These are phyloP conservation scores for Dysphania ambrosioides DNA, from an alignment of 148 eudicot genomes.

Conservation along the genomic window DNA sequence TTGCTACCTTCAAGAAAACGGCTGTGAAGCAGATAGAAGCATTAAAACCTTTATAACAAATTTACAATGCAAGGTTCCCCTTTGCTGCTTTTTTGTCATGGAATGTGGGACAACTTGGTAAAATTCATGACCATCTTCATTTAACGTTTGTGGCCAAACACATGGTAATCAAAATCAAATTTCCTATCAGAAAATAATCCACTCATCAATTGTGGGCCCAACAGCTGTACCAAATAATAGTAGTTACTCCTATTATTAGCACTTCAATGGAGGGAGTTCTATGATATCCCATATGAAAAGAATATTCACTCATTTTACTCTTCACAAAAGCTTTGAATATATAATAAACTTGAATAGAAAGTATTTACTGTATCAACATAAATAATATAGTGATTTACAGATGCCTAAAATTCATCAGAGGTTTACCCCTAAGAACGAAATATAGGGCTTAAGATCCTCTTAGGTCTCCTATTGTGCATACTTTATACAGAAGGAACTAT, in stretches of 20 bases:
- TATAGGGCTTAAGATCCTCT: too few species aligned
- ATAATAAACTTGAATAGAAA: too few species aligned
- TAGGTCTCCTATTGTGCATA: too few species aligned
- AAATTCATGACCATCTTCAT: neutral
- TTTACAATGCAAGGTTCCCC: constrained; percentile 4
- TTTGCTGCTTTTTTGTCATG: neutral
- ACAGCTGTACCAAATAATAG: neutral
- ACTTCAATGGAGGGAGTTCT: too few species aligned
- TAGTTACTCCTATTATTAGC: neutral
- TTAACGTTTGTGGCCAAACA: neutral
- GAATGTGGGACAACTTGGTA: neutral
- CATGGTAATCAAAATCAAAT: neutral
- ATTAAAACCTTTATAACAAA: constrained; percentile 9
- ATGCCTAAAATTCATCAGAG: too few species aligned
- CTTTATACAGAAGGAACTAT: too few species aligned
- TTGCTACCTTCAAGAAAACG: constrained; percentile 19
- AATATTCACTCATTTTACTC: too few species aligned
- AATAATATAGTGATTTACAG: too few species aligned
- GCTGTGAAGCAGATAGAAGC: constrained; percentile 10
- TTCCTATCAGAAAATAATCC: neutral
- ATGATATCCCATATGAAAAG: too few species aligned
- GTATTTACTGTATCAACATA: too few species aligned
- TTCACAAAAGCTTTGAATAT: too few species aligned
- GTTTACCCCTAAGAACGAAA: too few species aligned
- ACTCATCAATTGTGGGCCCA: neutral